phyloP scores from a whole-genome alignment of 2,329 filamentous ascomycete species.

The Pseudofabraea citricarpa region DNA sequence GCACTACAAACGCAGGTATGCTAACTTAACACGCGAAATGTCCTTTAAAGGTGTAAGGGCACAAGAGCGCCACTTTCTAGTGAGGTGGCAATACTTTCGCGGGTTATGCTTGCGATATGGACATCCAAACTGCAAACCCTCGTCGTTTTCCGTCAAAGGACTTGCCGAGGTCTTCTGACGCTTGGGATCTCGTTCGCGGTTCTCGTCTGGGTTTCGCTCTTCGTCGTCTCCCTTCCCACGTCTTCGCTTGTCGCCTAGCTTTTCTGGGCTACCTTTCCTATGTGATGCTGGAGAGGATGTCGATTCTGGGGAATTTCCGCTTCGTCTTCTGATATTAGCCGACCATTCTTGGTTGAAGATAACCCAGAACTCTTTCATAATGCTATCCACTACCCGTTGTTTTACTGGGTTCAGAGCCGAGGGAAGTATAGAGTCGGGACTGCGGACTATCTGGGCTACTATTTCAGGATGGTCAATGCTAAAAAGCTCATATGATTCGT shows the following conservation, averaged over 20 bases:
- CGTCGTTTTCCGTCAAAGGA: not conserved
- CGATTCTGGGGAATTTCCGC: not conserved
- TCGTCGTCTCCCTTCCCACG: not conserved
- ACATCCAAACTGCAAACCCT: not conserved
- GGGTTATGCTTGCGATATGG: slow-evolving; percentile 12
- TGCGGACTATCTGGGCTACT: not conserved
- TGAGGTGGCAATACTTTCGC: slow-evolving; percentile 5
- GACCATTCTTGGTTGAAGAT: slow-evolving; percentile 20
- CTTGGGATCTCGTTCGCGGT: not conserved
- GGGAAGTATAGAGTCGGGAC: not conserved
- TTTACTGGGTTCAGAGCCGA: slow-evolving; percentile 16
- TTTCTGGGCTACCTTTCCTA: not conserved
- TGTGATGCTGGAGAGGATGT: not conserved
- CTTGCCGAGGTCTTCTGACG: not conserved
- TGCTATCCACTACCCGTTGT: not conserved
- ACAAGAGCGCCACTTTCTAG: slow-evolving; percentile 6
- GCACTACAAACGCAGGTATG: not conserved
- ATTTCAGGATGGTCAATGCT: not conserved
- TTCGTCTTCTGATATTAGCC: slow-evolving; percentile 30
- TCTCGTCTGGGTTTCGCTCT: not conserved
- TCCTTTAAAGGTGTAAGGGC: slow-evolving; percentile 6
- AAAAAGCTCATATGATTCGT: not conserved
- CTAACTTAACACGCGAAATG: slow-evolving; percentile 11
- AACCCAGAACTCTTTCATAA: slow-evolving; percentile 3
- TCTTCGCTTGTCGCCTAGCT: not conserved